phyloP scores from a whole-genome alignment of 768 basidiomycete genomes.

The Hemileccinum impolitum region DNA sequence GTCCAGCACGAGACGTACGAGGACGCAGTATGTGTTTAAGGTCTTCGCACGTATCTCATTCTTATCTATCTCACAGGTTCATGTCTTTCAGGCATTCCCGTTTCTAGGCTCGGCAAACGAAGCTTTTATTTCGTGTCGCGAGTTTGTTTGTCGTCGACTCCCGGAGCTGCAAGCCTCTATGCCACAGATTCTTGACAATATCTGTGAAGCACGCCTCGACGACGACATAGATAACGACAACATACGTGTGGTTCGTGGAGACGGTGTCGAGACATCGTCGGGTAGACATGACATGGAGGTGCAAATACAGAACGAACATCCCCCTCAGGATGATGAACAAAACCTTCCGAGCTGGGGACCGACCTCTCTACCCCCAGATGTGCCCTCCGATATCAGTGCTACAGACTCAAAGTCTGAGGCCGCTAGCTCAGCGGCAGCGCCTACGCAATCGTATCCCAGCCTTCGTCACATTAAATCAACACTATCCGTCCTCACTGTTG shows the following conservation, averaged over 20 bases:
- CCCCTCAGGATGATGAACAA: conserved; percentile 26
- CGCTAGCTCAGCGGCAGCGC: conserved; percentile 3
- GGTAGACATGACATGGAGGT: conserved; percentile 41
- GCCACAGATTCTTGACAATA: conserved; percentile 49
- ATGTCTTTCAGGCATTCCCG: conserved; percentile 88
- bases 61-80: conserved; percentile 48
- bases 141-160: conserved; percentile 63
- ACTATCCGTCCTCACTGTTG: conserved; percentile 23
- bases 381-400: conserved; percentile 1
- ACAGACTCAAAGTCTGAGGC: conserved; percentile 4
- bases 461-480: conserved; percentile 32
- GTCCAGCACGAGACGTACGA: conserved; percentile 88
- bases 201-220: conserved; percentile 59
- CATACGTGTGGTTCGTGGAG: conserved; percentile 67
- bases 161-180: conserved; percentile 48
- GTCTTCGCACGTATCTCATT: neutral
- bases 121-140: conserved; percentile 66
- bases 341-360: conserved; percentile 55
- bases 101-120: conserved; percentile 66
- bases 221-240: conserved; percentile 68
- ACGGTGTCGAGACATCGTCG: conserved; percentile 55
- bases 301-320: conserved; percentile 27
- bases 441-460: conserved; percentile 14
- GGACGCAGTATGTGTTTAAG: conserved; percentile 64
- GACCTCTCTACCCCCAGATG: conserved; percentile 2